Evolutionary conservation across 495 filamentous ascomycete genomes (phyloP).

Genomic region (Penicillium dipodomyicola): DNA sequence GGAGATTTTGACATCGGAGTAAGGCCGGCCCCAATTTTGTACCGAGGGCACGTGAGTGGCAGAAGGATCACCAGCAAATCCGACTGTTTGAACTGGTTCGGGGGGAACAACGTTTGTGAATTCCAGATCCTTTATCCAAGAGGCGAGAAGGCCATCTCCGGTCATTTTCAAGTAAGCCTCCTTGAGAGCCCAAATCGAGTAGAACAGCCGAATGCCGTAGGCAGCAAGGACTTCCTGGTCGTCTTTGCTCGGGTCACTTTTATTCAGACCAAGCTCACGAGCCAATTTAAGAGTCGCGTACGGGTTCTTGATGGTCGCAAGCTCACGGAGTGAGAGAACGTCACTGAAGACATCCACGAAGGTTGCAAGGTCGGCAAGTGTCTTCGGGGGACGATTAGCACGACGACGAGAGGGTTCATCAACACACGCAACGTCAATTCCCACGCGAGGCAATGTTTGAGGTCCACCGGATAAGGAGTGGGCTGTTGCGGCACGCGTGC

Average conservation of each 20-base stretch:
- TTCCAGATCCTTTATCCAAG: constrained; percentile 69
- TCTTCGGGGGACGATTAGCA: constrained; percentile 29
- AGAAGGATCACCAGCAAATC: constrained; percentile 16
- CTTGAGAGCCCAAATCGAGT: constrained; percentile 83
- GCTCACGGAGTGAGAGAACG: constrained; percentile 64
- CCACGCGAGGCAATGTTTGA: constrained; percentile 40
- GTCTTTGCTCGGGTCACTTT: constrained; percentile 29
- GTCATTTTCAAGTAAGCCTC: constrained; percentile 95
- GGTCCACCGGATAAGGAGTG: background rate
- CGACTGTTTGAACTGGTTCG: constrained; percentile 21
- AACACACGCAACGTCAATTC: constrained; percentile 73
- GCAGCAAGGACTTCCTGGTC: constrained; percentile 42
- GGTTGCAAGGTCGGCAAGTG: constrained; percentile 54
- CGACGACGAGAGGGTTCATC: constrained; percentile 57
- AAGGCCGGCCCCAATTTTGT: constrained; percentile 48
- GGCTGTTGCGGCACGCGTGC: constrained; percentile 34
- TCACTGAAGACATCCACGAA: constrained; percentile 80
- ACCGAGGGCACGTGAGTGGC: constrained; percentile 22
- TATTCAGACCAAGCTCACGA: constrained; percentile 24
- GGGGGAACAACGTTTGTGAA: constrained; percentile 65
- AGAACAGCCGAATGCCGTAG: constrained; percentile 72
- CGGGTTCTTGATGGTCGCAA: constrained; percentile 56
- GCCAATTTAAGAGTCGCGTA: constrained; percentile 25
- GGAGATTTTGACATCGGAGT: constrained; percentile 52
- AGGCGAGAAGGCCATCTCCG: constrained; percentile 79